Evolutionary conservation across 768 basidiomycete genomes (phyloP), one percentile per base, ranked within the genome.

Genomic region (Kwoniella dejecticola): DNA sequence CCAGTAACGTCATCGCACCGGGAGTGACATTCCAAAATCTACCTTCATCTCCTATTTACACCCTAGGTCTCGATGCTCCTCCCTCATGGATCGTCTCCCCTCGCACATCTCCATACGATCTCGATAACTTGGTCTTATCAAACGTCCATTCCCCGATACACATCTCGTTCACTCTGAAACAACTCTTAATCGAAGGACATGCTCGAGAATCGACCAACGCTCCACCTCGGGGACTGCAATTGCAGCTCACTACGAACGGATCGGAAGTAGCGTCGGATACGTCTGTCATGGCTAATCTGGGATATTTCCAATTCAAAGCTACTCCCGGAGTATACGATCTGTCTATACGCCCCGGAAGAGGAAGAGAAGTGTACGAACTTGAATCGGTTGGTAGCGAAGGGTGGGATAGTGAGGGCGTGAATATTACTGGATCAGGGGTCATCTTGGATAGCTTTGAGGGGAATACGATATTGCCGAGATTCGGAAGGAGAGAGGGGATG

Each of bases 231-330:
- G 96, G 96, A 4, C 82, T 97, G 2, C 95, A 98, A 68, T 84
- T 99, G 1, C 88, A 96, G 72, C 85, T 99, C 1, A 81, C 84
- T 2, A 81, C 79, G 12, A 76, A 80, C 26, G 81, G 58, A 1
- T 47, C 65, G 4, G 45, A 60, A 24, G 81, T 94, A 13, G 90
- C 89, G 6, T 64, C 67, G 6, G 93, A 96, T 68, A 98, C 96
- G 0, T 89, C 87, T 60, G 88, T 98, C 38, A 90, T 96, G 56
- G 91, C 89, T 4, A 99, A 98, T 75, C 81, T 98, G 4, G 96
- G 96, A 1, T 99, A 99, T 78, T 81, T 97, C 56, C 96, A 99
- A 75, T 93, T 98, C 81, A 92, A 91, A 76, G 88, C 90, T 1
- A 89, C 85, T 55, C 96, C 96, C 0, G 96, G 96, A 1, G 86